Evolutionary conservation across 495 filamentous ascomycete genomes (phyloP).

Genomic region (Oleoguttula mirabilis): DNA sequence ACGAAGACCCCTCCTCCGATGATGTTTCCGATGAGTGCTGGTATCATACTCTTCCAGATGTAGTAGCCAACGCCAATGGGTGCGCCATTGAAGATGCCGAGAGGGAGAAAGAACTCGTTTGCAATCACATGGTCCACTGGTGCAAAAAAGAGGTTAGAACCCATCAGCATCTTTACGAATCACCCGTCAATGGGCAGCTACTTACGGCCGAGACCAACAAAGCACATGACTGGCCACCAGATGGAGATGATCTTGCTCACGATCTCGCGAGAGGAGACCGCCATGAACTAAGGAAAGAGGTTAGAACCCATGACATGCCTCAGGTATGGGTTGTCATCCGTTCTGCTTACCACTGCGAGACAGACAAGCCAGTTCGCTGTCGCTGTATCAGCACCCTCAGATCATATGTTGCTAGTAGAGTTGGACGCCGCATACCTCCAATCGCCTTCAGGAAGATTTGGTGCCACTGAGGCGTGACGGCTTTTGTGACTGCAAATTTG

Average conservation of each 20-base stretch:
- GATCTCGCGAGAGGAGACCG: constrained; percentile 41
- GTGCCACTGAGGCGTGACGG: constrained; percentile 43
- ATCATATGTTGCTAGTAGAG: no score
- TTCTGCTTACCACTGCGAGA: constrained; percentile 44
- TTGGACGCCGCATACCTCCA: constrained; percentile 17
- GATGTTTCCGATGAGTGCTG: constrained; percentile 45
- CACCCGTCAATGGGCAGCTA: no score
- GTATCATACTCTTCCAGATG: constrained; percentile 55
- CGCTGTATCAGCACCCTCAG: neutral
- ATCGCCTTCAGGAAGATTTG: constrained; percentile 50
- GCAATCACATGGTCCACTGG: constrained; percentile 52
- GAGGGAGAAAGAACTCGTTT: constrained; percentile 54
- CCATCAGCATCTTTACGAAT: no score
- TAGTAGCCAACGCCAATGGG: constrained; percentile 43
- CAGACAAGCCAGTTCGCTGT: constrained; percentile 54
- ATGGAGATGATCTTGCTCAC: constrained; percentile 48
- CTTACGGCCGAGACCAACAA: constrained; percentile 45
- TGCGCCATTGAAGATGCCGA: constrained; percentile 42
- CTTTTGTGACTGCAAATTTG: constrained; percentile 41
- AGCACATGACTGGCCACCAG: constrained; percentile 51
- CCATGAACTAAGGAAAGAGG: constrained; percentile 45
- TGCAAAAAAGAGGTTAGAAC: no score
- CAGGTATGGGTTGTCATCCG: no score
- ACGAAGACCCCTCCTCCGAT: constrained; percentile 29
- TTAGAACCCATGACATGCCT: no score